Evolutionary conservation across 75 land plant genomes (phyloP), one percentile per base, ranked within the genome.

Genomic region (Cryptomeria japonica): DNA sequence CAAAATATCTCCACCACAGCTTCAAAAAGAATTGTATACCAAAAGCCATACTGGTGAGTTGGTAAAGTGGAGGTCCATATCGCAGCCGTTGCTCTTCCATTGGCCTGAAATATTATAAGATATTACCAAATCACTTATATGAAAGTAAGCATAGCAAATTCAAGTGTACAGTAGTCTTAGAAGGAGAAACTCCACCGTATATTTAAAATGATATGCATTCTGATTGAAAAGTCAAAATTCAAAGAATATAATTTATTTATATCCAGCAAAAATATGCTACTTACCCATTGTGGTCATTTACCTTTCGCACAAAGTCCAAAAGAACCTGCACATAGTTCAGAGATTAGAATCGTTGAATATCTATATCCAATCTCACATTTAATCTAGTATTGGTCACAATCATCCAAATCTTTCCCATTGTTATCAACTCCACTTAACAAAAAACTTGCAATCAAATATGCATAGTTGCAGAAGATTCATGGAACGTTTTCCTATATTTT

Each of bases 271-370:
- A 80, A 79, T 28, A 86, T 61, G 1, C 18, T 34, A 56, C 83
- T 36, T 93, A 98, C 99, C 99, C 99, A 78, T 98, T 87, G 84
- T 98, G 98, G 91, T 98, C 99, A 89, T 98, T 98, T 86, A 98
- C 93, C 91, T 97, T 94, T 51, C 91, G 92, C 78, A 98, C 91
- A 87, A 98, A 98, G 86, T 98, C 99, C 87, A 98, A 91, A 80
- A 98, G 90, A 83, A 97, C 99, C 99, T 97, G 92, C 93, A 95
- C 1, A 86, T 79, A 84, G 38, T 70, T 46, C 84, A 46, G 42
- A 82, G 47, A 82, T 82, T 46, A 82, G 6, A 70, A 22, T n/a
- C 61, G n/a, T 25, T 28, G 32, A 85, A 53, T 39, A 80, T 41
- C 3, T 44, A 80, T 8, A 44, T 25, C 31, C 22, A 28, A 82